Percentiles rank a stretch among this genome's conserved stretches.
Conservation (phyloP, 1,284 basidiomycete species). For the Ceratobasidium sp. region DNA sequence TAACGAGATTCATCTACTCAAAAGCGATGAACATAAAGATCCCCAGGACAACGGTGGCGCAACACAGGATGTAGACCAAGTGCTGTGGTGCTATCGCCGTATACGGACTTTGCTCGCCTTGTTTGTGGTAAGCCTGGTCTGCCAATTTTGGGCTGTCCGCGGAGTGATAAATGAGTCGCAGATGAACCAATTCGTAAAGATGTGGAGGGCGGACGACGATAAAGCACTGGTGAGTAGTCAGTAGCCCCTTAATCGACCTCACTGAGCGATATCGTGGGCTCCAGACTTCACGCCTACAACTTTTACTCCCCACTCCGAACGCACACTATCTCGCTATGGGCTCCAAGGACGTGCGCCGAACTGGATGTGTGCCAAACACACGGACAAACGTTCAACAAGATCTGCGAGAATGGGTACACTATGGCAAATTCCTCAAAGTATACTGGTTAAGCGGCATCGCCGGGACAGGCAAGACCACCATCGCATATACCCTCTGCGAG, state of each 20-base stretch:
- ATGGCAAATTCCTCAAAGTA: too few relatives aligned
- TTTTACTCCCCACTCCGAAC: background rate
- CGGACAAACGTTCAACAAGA: background rate
- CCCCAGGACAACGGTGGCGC: background rate
- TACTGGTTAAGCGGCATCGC: too few relatives aligned
- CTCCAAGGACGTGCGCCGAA: background rate
- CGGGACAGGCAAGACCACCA: too few relatives aligned
- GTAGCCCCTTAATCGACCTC: background rate
- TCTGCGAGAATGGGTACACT: too few relatives aligned
- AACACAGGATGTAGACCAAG: background rate
- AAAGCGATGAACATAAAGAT: background rate
- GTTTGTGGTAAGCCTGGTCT: background rate
- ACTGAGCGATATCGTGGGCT: background rate
- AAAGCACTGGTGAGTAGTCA: background rate
- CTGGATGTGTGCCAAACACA: slow-evolving; percentile 1
- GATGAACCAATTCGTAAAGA: background rate
- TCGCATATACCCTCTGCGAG: too few relatives aligned
- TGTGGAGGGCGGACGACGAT: background rate
- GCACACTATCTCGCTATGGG: too few relatives aligned
- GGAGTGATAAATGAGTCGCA: background rate
- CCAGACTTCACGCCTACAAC: background rate
- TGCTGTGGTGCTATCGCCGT: background rate
- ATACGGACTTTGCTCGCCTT: background rate
- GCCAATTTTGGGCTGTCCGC: background rate
- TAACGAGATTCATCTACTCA: background rate